These are phyloP conservation scores for Immersiporthe knoxdaviesiana DNA, from an alignment of 2,329 filamentous ascomycete species.

Conservation along the genomic window DNA sequence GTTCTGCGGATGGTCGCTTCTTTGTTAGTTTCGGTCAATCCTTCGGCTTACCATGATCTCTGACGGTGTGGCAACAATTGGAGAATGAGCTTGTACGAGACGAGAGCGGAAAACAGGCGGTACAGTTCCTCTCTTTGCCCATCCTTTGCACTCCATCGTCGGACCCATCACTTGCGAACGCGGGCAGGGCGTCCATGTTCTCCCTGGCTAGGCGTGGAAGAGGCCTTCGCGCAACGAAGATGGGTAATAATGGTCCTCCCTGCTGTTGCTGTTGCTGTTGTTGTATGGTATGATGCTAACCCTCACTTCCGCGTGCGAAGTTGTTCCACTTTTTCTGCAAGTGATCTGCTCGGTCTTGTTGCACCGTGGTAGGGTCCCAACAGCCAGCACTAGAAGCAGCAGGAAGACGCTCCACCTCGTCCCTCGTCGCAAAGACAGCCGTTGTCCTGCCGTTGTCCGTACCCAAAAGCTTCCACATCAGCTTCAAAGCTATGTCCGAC, in stretches of 20 bases:
- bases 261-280: not conserved
- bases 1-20: too few relatives aligned
- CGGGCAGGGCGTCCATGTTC: not conserved
- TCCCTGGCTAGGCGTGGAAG: not conserved
- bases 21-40: too few relatives aligned
- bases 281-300: not conserved
- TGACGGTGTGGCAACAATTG: too few relatives aligned
- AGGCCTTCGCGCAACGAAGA: not conserved
- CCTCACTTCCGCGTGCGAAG: not conserved
- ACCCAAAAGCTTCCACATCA: slow-evolving; percentile 41
- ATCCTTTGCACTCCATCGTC: not conserved
- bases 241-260: too few relatives aligned
- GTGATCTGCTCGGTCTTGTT: not conserved
- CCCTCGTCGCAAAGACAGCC: slow-evolving; percentile 31
- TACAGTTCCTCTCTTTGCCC: not conserved
- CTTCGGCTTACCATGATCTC: too few relatives aligned
- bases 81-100: not conserved
- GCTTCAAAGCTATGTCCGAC: slow-evolving; percentile 44
- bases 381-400: not conserved
- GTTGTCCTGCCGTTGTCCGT: slow-evolving; percentile 45
- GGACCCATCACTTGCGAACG: not conserved
- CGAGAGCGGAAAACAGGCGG: not conserved
- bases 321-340: not conserved
- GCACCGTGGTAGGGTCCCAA: not conserved
- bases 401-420: not conserved